Base-by-base conservation (phyloP, 2,329 filamentous ascomycete species). In the Aspergillus ochraceus region DNA sequence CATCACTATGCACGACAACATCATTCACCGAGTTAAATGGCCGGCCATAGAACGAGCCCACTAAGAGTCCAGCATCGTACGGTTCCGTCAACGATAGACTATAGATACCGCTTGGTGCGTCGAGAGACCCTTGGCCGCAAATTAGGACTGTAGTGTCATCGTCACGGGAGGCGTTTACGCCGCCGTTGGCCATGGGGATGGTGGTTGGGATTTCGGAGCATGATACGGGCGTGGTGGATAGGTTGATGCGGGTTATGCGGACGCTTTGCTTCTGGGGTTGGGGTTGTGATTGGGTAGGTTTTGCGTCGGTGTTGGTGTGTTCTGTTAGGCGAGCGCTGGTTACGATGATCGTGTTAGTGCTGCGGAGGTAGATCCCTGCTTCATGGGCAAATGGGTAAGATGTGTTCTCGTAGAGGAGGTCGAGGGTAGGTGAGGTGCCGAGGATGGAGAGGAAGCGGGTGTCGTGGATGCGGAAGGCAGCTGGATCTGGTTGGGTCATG, bases 371-470 rank as follows among this genome's bases (percentile, higher is more conserved):
- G 45, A 78, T 65, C 20, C 76, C 68, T 0, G 81, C 81, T 68
- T 84, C 82, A 61, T 84, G 81, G 1, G 81, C 81, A 54, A 83
- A 83, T 0, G 80, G 77, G 46, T 80, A 77, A 0, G 66, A 58
- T 6, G 66, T 59, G 32, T 76, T 73, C 59, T 79, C 73, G 26
- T 70, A 64, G 5, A 81, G 62, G 3, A 80, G 64, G 10, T 77
- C 67, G 5, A 81, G 54, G 4, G 60, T 65, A 4, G 78, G 77
- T 2, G 59, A 57, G 4, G 59, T n/a, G 2, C 79, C 79, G 26
- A 77, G 69, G 17, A 80, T 68, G 49, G 71, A 57, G 24, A 39
- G 46, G 32, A 72, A 72, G 11, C 57, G 62, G n/a, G 53, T n/a
- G 36, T 68, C 59, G 51, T 70, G 63, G 47, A 47, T 14, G 12